Percentiles rank a stretch among this genome's conserved stretches.
Evolutionary conservation across 345 rosid species (phyloP).

Genomic region (Gossypium rotundifolium): DNA sequence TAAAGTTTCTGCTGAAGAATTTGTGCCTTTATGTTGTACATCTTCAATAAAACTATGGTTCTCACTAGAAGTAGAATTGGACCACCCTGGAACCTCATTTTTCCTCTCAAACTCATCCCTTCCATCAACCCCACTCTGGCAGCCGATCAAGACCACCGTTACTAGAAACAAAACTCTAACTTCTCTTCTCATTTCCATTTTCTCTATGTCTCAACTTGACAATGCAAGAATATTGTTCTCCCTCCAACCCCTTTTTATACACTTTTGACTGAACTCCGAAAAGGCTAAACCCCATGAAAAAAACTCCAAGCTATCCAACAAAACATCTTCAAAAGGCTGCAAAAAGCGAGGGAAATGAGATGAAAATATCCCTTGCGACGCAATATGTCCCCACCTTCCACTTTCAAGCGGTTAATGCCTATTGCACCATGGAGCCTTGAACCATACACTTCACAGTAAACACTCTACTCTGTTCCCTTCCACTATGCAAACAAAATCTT

Average conservation of each 20-base stretch:
- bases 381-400: slow-evolving; percentile 37
- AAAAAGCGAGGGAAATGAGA: slow-evolving; percentile 7
- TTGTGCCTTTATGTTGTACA: slow-evolving; percentile 14
- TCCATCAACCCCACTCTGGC: slow-evolving; percentile 32
- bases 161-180: slow-evolving; percentile 21
- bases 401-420: background rate
- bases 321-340: slow-evolving; percentile 20
- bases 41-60: slow-evolving; percentile 1
- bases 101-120: slow-evolving; percentile 23
- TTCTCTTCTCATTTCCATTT: slow-evolving; percentile 19
- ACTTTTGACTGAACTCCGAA: background rate
- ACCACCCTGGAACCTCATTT: slow-evolving; percentile 10
- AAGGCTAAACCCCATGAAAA: slow-evolving; percentile 5
- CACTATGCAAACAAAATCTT: no score
- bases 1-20: slow-evolving; percentile 12
- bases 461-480: background rate
- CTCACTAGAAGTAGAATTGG: slow-evolving; percentile 8
- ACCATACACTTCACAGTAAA: background rate
- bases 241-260: slow-evolving; percentile 16
- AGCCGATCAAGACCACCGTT: slow-evolving; percentile 14
- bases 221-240: background rate
- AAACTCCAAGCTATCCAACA: slow-evolving; percentile 4
- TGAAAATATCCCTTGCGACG: slow-evolving; percentile 19
- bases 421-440: background rate
- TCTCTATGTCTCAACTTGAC: slow-evolving; percentile 1